Evolutionary conservation across 805 yeast species (phyloP).

Genomic region (Huiozyma sinensis): DNA sequence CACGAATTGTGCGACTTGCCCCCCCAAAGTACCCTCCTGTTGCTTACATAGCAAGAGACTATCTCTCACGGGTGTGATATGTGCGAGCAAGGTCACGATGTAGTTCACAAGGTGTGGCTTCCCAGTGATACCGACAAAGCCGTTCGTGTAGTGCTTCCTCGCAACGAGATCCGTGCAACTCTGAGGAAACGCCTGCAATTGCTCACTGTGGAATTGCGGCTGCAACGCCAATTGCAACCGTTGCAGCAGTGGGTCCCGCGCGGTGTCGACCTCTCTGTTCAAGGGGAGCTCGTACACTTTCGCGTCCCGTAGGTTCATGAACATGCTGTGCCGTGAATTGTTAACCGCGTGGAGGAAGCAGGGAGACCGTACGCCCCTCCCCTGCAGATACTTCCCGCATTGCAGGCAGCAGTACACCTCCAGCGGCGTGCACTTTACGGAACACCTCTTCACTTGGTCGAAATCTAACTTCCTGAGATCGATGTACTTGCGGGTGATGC

Average conservation of each 20-base stretch:
- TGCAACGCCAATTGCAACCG: slow-evolving; percentile 44
- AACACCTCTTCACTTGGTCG: slow-evolving; percentile 59
- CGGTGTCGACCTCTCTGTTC: slow-evolving; percentile 14
- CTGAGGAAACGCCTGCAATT: slow-evolving; percentile 28
- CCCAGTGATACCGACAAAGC: slow-evolving; percentile 51
- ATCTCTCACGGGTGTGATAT: slow-evolving; percentile 41
- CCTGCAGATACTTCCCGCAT: slow-evolving; percentile 67
- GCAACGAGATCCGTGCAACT: slow-evolving; percentile 33
- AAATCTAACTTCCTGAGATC: slow-evolving; percentile 39
- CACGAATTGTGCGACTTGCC: slow-evolving; percentile 35
- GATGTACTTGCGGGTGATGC: slow-evolving; percentile 4
- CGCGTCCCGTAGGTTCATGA: slow-evolving; percentile 35
- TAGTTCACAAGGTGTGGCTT: slow-evolving; percentile 48
- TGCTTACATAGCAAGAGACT: slow-evolving; percentile 27
- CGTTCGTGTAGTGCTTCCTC: slow-evolving; percentile 42
- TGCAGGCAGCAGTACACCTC: slow-evolving; percentile 63
- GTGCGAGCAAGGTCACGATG: slow-evolving; percentile 44
- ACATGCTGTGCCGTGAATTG: slow-evolving; percentile 58
- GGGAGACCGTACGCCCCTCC: slow-evolving; percentile 51
- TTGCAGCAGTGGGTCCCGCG: slow-evolving; percentile 25
- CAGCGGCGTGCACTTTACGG: slow-evolving; percentile 46
- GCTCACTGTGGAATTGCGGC: slow-evolving; percentile 37
- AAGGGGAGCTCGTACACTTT: slow-evolving; percentile 57
- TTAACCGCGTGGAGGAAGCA: slow-evolving; percentile 60
- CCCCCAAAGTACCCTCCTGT: slow-evolving; percentile 25